phyloP scores from a whole-genome alignment of 495 filamentous ascomycete genomes.

The Cryomyces minteri region DNA sequence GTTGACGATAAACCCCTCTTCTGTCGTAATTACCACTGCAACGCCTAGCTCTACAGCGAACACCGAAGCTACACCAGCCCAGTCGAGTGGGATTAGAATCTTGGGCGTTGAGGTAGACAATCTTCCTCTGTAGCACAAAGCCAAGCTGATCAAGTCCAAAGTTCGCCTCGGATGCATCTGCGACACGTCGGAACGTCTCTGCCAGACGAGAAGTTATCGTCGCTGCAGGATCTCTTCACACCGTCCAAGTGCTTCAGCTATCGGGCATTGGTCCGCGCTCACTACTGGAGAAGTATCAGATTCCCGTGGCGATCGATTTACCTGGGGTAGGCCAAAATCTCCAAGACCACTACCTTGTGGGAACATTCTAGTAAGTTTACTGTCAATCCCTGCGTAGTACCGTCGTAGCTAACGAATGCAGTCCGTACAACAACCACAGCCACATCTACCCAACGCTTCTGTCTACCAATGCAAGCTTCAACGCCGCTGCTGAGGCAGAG shows the following conservation, averaged over 20 bases:
- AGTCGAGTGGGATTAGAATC: too few relatives aligned
- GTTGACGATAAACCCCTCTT: too few relatives aligned
- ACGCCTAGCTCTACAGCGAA: too few relatives aligned
- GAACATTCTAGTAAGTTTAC: not conserved
- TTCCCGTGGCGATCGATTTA: slow-evolving; percentile 25
- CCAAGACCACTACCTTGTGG: slow-evolving; percentile 18
- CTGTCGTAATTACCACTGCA: too few relatives aligned
- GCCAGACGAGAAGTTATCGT: slow-evolving; percentile 32
- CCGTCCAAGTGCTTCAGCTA: slow-evolving; percentile 36
- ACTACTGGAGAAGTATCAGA: slow-evolving; percentile 23
- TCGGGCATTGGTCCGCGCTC: slow-evolving; percentile 32
- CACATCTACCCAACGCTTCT: slow-evolving; percentile 4
- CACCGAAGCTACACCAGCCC: too few relatives aligned
- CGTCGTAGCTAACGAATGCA: not conserved
- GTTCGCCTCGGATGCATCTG: not conserved
- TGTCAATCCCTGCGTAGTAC: not conserved
- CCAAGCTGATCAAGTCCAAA: not conserved
- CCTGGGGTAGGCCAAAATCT: slow-evolving; percentile 36
- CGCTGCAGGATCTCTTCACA: slow-evolving; percentile 30
- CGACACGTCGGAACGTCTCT: slow-evolving; percentile 1
- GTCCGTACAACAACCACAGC: not conserved
- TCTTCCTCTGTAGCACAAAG: not conserved
- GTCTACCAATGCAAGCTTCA: slow-evolving; percentile 4
- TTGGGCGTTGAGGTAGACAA: not conserved
- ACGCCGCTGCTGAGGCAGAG: slow-evolving; percentile 2